Conservation (phyloP, 2,329 filamentous ascomycete genomes). For the Claviceps fusiformis region DNA sequence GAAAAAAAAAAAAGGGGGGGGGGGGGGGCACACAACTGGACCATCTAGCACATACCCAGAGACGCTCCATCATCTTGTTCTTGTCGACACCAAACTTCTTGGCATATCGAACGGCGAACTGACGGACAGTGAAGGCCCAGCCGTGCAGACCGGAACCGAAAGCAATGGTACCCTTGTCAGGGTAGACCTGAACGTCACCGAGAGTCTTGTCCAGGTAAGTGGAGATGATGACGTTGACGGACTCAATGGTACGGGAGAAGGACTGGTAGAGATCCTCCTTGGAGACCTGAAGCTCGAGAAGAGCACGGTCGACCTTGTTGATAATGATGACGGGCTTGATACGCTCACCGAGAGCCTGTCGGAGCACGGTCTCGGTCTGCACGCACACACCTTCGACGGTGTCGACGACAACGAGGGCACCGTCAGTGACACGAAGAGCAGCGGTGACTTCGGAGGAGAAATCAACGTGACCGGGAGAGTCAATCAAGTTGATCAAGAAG, state of each 20-base stretch:
- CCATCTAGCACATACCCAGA: conserved; percentile 55
- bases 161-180: conserved; percentile 91
- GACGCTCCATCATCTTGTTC: conserved; percentile 99
- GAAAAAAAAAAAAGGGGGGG: neutral
- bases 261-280: conserved; percentile 99
- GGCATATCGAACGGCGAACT: conserved; percentile 90
- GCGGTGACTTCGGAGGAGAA: conserved; percentile 99
- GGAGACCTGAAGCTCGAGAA: conserved; percentile 94
- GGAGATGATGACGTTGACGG: conserved; percentile 98
- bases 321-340: conserved; percentile 99
- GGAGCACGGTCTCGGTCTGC: conserved; percentile 98
- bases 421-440: conserved; percentile 98
- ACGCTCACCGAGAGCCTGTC: conserved; percentile 97
- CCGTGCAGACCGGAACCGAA: conserved; percentile 99
- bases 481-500: conserved; percentile 99
- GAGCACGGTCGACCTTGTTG: conserved; percentile 99
- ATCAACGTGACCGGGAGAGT: conserved; percentile 99
- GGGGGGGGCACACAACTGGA: neutral
- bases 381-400: conserved; percentile 99
- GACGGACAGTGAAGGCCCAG: conserved; percentile 98
- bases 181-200: conserved; percentile 97
- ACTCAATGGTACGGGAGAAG: conserved; percentile 98
- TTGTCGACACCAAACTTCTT: conserved; percentile 99
- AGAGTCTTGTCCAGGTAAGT: conserved; percentile 96
- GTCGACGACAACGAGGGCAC: conserved; percentile 99